phyloP scores from a whole-genome alignment of 2,329 filamentous ascomycete genomes.

The Arachnomyces sp. region DNA sequence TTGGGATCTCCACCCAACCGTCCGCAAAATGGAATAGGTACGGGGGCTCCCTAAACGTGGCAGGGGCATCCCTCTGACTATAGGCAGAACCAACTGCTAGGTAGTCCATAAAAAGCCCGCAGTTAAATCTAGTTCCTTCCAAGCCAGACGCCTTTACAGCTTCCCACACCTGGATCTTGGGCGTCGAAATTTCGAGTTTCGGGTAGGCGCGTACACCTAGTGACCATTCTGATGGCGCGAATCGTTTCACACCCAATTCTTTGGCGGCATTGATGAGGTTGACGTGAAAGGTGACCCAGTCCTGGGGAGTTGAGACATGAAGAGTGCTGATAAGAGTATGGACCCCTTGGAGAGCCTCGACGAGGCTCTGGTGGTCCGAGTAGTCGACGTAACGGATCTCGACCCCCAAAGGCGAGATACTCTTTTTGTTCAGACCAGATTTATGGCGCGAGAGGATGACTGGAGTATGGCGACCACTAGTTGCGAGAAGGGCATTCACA shows the following conservation, averaged over 20 bases:
- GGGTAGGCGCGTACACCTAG: constrained; percentile 12
- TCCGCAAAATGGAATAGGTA: constrained; percentile 16
- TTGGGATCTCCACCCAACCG: constrained; percentile 21
- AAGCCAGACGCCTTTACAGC: constrained; percentile 17
- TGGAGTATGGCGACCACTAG: constrained; percentile 15
- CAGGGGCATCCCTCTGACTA: constrained; percentile 15
- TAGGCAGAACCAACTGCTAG: constrained; percentile 16
- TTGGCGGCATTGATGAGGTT: constrained; percentile 36
- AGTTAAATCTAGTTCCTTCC: constrained; percentile 19
- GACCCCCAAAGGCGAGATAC: constrained; percentile 9
- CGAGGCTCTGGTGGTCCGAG: constrained; percentile 13
- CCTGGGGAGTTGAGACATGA: constrained; percentile 15
- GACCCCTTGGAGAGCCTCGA: constrained; percentile 15
- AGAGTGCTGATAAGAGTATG: constrained; percentile 21
- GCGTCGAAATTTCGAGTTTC: constrained; percentile 16
- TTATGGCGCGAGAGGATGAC: constrained; percentile 23
- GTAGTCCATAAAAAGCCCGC: constrained; percentile 30
- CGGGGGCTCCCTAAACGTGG: constrained; percentile 10
- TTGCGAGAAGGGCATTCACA: constrained; percentile 11
- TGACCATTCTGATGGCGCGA: constrained; percentile 38
- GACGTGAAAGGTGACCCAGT: constrained; percentile 27
- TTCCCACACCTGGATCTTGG: constrained; percentile 19
- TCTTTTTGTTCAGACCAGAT: constrained; percentile 1
- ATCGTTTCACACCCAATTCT: constrained; percentile 37
- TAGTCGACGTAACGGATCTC: constrained; percentile 24